phyloP scores from a whole-genome alignment of 768 basidiomycete species.

The Russula virescens region DNA sequence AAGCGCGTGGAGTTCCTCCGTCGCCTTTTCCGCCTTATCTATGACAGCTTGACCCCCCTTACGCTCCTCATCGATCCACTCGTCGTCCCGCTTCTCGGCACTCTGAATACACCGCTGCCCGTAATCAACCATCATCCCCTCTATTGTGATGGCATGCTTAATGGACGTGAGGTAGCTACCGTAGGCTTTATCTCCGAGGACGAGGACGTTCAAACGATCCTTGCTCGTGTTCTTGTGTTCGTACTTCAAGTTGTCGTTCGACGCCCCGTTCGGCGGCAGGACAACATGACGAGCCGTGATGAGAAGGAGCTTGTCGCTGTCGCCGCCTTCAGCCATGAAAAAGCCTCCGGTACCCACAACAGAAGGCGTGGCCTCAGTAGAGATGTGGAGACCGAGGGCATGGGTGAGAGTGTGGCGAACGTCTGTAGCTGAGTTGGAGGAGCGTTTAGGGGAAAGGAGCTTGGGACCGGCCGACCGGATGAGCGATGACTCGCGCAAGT shows the following conservation, averaged over 20 bases:
- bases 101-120: too few species aligned
- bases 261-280: constrained; percentile 23
- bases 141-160: too few species aligned
- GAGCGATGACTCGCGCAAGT: background rate
- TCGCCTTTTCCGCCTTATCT: background rate
- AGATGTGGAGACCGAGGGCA: background rate
- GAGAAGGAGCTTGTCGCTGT: constrained; percentile 29
- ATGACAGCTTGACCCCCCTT: background rate
- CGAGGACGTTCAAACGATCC: too few species aligned
- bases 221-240: too few species aligned
- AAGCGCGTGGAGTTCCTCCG: background rate
- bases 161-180: too few species aligned
- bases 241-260: constrained; percentile 25
- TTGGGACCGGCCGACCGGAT: background rate
- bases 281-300: constrained; percentile 34
- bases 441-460: background rate
- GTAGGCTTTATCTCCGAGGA: too few species aligned
- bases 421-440: too few species aligned
- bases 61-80: too few species aligned
- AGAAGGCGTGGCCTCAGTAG: background rate
- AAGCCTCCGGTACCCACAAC: constrained; percentile 32
- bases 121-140: too few species aligned
- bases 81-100: too few species aligned
- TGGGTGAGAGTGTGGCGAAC: background rate
- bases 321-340: constrained; percentile 33